Base-by-base conservation (phyloP, 2,329 filamentous ascomycete genomes). In the Monosporascus sp. region DNA sequence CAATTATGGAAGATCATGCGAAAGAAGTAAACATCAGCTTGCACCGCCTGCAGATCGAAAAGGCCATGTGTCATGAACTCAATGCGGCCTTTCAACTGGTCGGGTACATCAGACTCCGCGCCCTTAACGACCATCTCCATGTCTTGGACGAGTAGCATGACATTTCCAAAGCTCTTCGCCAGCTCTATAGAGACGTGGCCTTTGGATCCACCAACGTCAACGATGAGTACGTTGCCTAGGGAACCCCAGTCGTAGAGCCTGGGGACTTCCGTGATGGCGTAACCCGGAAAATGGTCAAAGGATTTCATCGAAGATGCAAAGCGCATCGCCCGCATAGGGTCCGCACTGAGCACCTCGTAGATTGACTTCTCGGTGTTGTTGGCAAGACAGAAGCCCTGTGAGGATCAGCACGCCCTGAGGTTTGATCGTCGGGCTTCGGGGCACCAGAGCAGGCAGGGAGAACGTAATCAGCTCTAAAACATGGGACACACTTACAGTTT, bases 101-200 rank as follows among this genome's bases (percentile, higher is more conserved):
- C 22, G 31, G 60, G 58, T 37, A 63, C 43, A 15, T 11, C 48
- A 5, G 52, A 49, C 9, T 61, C 57, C 20, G 58, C 62, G 41
- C 55, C 57, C 17, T 51, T 24, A 27, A 63, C 53, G 18, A 60
- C 43, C 54, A 50, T 53, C 1, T 41, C 55, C 55, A 51, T 9
- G 51, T 63, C 60, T 45, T 65, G 62, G 38, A 66, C 56, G 38
- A 64, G 49, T 7, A 66, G 18, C 43, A 58, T 58, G 44, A 63
- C 35, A 17, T 59, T 51, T 1, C 20, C 27, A 48, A 61, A 60
- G 20, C 46, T 56, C 4, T 35, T 58, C 20, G 60, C 59, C 43
- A 66, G 53, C 1, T 59, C 61, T 38, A 61, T 54, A 2, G 58
- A 56, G 37, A 61, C 56, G 15, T 49, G 37, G 46, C 61, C 64